These are phyloP conservation scores for Calocybe cyanea DNA, from an alignment of 768 basidiomycete species.

Conservation along the genomic window DNA sequence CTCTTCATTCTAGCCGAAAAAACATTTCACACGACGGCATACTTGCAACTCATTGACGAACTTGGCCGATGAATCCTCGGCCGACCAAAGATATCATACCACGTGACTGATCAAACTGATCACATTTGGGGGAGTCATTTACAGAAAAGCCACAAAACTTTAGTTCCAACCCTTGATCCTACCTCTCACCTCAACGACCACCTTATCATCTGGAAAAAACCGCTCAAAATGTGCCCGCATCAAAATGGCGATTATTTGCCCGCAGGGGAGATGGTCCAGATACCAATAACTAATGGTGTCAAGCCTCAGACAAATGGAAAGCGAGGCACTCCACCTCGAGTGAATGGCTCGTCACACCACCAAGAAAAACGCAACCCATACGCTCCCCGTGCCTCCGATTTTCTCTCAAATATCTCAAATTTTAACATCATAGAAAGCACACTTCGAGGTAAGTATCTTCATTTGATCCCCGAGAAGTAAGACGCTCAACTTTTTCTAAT, in stretches of 20 bases:
- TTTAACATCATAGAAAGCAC: conserved; percentile 98
- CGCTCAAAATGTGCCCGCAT: conserved; percentile 59
- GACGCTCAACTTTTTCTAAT: conserved; percentile 10
- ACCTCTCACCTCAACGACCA: conserved; percentile 8
- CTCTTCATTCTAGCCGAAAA: no score
- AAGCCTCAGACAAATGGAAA: conserved; percentile 37
- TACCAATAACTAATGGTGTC: conserved; percentile 47
- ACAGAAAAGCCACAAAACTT: conserved; percentile 16
- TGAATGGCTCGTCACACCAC: conserved; percentile 33
- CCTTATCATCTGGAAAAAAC: conserved; percentile 6
- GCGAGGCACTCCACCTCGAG: conserved; percentile 33
- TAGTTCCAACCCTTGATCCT: conserved; percentile 8
- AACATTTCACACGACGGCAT: no score
- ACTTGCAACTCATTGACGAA: no score
- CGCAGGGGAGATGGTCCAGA: conserved; percentile 66
- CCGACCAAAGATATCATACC: conserved; percentile 6
- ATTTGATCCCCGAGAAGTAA: background rate
- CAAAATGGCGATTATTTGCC: conserved; percentile 46
- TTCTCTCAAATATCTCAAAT: conserved; percentile 88
- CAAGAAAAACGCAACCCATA: conserved; percentile 66
- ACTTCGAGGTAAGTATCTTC: conserved; percentile 65
- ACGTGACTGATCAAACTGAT: conserved; percentile 4
- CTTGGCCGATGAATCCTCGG: conserved; percentile 7
- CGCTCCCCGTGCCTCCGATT: conserved; percentile 87
- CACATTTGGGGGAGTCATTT: conserved; percentile 10